Evolutionary conservation across 2,329 filamentous ascomycete genomes (phyloP), one percentile per base, ranked within the genome.

Genomic region (Dryadomyces sulphureus): DNA sequence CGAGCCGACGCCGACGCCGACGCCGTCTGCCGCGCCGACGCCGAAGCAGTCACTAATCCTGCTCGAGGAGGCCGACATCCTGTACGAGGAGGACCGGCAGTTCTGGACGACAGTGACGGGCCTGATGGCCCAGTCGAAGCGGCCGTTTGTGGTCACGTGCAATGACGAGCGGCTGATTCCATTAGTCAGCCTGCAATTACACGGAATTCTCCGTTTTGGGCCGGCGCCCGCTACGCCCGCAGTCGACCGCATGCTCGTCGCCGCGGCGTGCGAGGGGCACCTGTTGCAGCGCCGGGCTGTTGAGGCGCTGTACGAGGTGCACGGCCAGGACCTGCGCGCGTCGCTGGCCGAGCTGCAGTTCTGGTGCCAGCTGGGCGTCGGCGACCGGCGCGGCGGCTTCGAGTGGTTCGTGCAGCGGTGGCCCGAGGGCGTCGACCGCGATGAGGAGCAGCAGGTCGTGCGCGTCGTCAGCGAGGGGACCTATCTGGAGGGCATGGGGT

Each of bases 331-430:
- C 59, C 65, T 98, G 12, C 79, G 92, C 46, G 86, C 81, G 20
- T 80, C 82, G 2, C 77, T 98, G 42, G 79, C 74, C 47, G 88
- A 96, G 50, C 72, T 98, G 24, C 81, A 94, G 59, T 92, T 93
- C 59, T 98, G 90, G 90, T 98, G 93, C 59, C 92, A 98, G 60
- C 88, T 96, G 63, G 87, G 83, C 0, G 78, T 98, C 9, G 93
- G 92, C 5, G 92, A 94, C 58, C 70, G 77, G n/a, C 84, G 84
- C 54, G 84, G 84, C 19, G 90, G 92, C 0, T 74, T 94, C 39
- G 84, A 90, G 55, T 98, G 93, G 90, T 85, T 94, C 55, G 79
- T 83, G 54, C 77, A 81, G 41, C 73, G 81, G 47, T 90, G 81
- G 78, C 84, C 85, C 8, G 74, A 72, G 39, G 84, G 84, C 0